phyloP scores from a whole-genome alignment of 805 yeast species.

The Starmera pachycereana region DNA sequence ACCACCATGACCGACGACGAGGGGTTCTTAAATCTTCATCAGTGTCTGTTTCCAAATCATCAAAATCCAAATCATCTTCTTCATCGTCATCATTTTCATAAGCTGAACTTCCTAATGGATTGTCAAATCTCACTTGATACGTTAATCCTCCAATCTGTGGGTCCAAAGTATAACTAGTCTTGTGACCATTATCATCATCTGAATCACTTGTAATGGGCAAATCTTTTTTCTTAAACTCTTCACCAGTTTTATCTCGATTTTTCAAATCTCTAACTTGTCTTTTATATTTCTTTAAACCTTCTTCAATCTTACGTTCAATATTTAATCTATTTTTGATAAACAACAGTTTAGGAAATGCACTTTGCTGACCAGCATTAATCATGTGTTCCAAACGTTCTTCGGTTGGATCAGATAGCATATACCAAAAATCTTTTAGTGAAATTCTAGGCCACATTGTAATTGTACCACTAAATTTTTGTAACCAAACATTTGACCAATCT shows the following conservation, averaged over 20 bases:
- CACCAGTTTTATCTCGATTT: not conserved
- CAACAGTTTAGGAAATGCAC: constrained; percentile 54
- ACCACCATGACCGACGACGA: not conserved
- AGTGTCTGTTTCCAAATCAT: not conserved
- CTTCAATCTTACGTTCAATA: constrained; percentile 55
- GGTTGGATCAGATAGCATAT: constrained; percentile 60
- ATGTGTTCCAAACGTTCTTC: constrained; percentile 43
- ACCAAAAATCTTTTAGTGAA: constrained; percentile 44
- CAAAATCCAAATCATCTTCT: not conserved
- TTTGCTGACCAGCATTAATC: constrained; percentile 52
- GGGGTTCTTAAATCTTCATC: not conserved
- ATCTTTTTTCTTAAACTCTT: not conserved
- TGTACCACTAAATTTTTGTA: constrained; percentile 66
- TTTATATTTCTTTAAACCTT: constrained; percentile 30
- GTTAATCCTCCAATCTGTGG: constrained; percentile 5
- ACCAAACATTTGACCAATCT: constrained; percentile 73
- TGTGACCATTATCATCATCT: constrained; percentile 5
- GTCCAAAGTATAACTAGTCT: not conserved
- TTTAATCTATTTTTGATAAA: constrained; percentile 54
- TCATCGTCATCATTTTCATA: not conserved
- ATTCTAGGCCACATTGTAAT: constrained; percentile 72
- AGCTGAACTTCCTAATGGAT: not conserved
- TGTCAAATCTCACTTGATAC: constrained; percentile 6
- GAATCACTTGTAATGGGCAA: constrained; percentile 2
- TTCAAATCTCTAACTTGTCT: constrained; percentile 1